Base-by-base conservation (phyloP, 345 rosid species). In the Rhizophora mangle region DNA sequence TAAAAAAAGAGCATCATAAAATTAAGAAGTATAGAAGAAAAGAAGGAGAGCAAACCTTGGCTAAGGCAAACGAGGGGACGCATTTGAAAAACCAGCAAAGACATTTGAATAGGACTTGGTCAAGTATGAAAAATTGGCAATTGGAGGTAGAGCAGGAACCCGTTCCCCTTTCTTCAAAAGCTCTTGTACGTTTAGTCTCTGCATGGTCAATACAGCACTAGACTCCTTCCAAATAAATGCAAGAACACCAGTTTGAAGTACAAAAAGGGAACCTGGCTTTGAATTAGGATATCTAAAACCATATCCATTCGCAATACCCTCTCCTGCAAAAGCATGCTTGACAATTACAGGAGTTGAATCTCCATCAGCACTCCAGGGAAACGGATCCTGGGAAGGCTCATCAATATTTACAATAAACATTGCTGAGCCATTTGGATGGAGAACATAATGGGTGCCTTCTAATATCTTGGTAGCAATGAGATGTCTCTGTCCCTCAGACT, bases 261-360 rank as follows among this genome's bases (percentile, higher is more conserved):
- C 85, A 60, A 78, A 93, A 65, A 93, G 88, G 0, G 88, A 79
- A 65, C 98, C 96, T 1, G 96, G 96, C 84, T 90, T 93, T 68
- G 90, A 82, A 47, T 93, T 93, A 3, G 96, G 96, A 84, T 90
- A 93, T 39, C 98, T 78, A 72, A 93, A 93, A 63, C 96, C 98
- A 75, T 93, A 93, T 29, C 96, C 95, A 60, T 93, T 86, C 10
- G 96, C 91, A 60, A 89, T 90, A 56, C 96, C 96, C 72, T 86
- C 90, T 63, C 98, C 95, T n/a, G 56, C 32, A 66, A 81, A 92
- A 68, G 88, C 86, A 68, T 86, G 69, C 62, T 80, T 79, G 36
- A 83, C 73, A 70, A 8, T 72, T 43, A 85, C 82, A 26, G 86
- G 86, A 54, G 68, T 66, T 29, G 85, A 82, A 66, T 83, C 83